Base-by-base conservation (phyloP, 495 filamentous ascomycete genomes). In the Mytilinidion resinicola region DNA sequence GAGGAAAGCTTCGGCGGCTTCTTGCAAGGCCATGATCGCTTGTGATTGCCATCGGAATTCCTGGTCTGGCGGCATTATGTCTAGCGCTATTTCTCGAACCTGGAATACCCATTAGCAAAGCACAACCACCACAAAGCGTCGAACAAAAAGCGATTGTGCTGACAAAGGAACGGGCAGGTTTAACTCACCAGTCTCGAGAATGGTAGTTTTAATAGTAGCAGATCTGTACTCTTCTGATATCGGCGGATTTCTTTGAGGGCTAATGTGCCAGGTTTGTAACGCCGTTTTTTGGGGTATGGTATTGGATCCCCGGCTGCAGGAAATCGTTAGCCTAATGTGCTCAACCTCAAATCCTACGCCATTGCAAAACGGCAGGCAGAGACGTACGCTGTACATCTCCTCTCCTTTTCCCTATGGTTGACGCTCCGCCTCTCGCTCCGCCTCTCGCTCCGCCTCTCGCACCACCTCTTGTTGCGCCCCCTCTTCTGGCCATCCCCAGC, bases 1-100 rank as follows among this genome's bases (percentile, higher is more conserved):
- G 15, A 97, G 78, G 72, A 92, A 97, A 0, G 92, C 92, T 67
- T 97, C 92, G 1, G 89, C 80, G 3, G 91, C 87, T 76, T 97
- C 92, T 65, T 97, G 92, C 7, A 97, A 77, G 3, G 92, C 92
- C 59, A 82, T 79, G 57, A 97, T 89, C 3, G 92, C 92, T 36
- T 91, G 88, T 34, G 87, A 91, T 70, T 97, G 92, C 90, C 91
- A 97, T 14, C 91, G 83, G 62, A 93, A 77, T 6, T 74, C 74
- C 48, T 88, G 82, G 46, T 79, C 78, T 6, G 74, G 66, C 4
- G 81, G 65, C 9, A 80, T 75, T 41, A 64, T 39, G 20, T 65
- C 54, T 17, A 89, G 64, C 8, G 87, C 87, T 55, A 96, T 89
- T 75, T 97, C 92, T 62, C 91, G 86, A 55, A 90, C 85, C 87